Evolutionary conservation across 2,329 filamentous ascomycete species (phyloP).

Genomic region (Talaromyces sp.): DNA sequence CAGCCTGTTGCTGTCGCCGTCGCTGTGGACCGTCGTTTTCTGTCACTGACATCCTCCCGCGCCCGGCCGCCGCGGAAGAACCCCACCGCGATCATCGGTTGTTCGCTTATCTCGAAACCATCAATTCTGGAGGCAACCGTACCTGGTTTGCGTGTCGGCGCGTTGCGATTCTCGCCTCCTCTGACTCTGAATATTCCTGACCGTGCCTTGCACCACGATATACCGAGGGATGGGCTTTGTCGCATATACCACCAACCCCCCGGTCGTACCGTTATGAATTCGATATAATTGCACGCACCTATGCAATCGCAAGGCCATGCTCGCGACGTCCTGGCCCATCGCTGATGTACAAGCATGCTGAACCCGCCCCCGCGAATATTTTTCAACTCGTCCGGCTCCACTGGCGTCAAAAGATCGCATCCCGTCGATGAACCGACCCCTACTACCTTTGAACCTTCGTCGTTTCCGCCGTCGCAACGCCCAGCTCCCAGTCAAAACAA

Average conservation of each 20-base stretch:
- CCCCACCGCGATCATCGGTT: background rate
- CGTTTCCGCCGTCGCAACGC: slow-evolving; percentile 11
- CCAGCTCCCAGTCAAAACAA: background rate
- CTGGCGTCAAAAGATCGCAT: slow-evolving; percentile 34
- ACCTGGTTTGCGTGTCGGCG: background rate
- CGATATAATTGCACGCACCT: background rate
- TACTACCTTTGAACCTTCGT: slow-evolving; percentile 18
- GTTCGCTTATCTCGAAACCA: background rate
- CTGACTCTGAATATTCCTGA: background rate
- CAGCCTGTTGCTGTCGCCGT: background rate
- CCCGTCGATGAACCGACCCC: slow-evolving; percentile 23
- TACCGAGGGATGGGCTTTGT: background rate
- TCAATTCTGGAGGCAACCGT: background rate
- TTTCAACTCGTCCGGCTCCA: slow-evolving; percentile 23
- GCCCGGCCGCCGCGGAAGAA: background rate
- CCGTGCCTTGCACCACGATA: background rate
- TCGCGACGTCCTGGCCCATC: background rate
- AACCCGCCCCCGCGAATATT: slow-evolving; percentile 22
- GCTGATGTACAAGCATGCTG: slow-evolving; percentile 25
- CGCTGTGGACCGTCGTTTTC: background rate
- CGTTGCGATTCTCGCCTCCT: background rate
- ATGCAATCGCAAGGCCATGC: background rate
- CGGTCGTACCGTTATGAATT: background rate
- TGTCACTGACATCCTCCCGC: background rate
- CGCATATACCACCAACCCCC: background rate